Evolutionary conservation across 257 asterid genomes (phyloP).

Genomic region (Gentiana straminea): DNA sequence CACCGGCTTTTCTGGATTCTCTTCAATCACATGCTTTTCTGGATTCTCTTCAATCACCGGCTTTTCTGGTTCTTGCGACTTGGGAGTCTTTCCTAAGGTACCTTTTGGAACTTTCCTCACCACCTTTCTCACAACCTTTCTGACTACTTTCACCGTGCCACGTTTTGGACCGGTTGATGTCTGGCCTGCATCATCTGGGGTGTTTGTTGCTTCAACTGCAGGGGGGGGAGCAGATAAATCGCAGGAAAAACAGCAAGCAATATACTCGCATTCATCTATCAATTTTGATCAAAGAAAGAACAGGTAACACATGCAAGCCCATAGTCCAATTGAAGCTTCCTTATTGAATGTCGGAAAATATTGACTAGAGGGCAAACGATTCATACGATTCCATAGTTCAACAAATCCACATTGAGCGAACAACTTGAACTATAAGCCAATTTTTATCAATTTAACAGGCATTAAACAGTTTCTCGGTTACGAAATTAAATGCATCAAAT

Average conservation of each 20-base stretch:
- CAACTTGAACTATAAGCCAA: too few species aligned
- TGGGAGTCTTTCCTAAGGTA: conserved; percentile 13
- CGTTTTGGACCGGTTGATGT: conserved; percentile 23
- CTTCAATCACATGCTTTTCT: not conserved
- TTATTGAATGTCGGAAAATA: too few species aligned
- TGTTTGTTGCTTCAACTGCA: conserved; percentile 23
- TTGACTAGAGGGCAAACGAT: not conserved
- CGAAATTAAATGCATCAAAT: too few species aligned
- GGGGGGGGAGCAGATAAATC: not conserved
- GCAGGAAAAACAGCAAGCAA: not conserved
- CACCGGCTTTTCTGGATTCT: conserved; percentile 5
- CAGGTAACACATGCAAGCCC: not conserved
- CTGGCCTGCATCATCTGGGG: conserved; percentile 17
- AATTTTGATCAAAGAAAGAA: not conserved
- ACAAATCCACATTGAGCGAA: not conserved
- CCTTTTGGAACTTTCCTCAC: conserved; percentile 25
- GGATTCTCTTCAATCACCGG: conserved; percentile 5
- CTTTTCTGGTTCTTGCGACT: conserved; percentile 15
- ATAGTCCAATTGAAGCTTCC: too few species aligned
- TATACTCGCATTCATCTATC: not conserved
- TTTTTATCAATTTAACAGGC: too few species aligned
- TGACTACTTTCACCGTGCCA: conserved; percentile 21
- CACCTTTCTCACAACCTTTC: conserved; percentile 34
- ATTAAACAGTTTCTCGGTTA: too few species aligned
- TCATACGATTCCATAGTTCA: not conserved